Percentiles rank a stretch among this genome's conserved stretches.
Conservation (phyloP, 202 grass and related monocot genomes). For the Zizania palustris region DNA sequence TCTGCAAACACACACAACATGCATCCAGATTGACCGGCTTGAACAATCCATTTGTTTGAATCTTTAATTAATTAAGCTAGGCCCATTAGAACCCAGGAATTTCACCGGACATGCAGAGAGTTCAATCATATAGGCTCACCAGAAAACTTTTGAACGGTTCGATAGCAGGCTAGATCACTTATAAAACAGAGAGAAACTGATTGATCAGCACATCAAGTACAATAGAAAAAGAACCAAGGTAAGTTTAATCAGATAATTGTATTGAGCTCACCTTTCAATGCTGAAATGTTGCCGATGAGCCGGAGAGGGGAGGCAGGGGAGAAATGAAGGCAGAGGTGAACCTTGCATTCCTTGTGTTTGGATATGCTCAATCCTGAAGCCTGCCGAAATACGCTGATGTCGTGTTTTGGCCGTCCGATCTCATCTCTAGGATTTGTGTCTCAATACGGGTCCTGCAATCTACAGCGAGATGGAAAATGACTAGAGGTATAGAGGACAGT, state of each 20-base stretch:
- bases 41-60: no score
- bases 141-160: not conserved
- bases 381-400: not conserved
- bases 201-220: not conserved
- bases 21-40: not conserved
- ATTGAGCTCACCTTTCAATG: slow-evolving; percentile 32
- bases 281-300: slow-evolving; percentile 1
- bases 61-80: no score
- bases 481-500: not conserved
- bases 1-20: slow-evolving; percentile 27
- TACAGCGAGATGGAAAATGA: slow-evolving; percentile 1
- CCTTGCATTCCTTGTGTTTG: slow-evolving; percentile 24
- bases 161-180: not conserved
- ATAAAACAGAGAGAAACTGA: not conserved
- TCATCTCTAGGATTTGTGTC: not conserved
- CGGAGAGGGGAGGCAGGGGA: not conserved
- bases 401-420: not conserved
- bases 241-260: not conserved
- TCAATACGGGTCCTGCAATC: not conserved
- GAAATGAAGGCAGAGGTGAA: not conserved
- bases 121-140: no score
- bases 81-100: no score
- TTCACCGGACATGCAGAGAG: no score
- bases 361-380: not conserved
- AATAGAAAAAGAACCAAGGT: not conserved